These are phyloP conservation scores for Aspergillus flavus DNA, from an alignment of 2,329 filamentous ascomycete species.

Conservation along the genomic window DNA sequence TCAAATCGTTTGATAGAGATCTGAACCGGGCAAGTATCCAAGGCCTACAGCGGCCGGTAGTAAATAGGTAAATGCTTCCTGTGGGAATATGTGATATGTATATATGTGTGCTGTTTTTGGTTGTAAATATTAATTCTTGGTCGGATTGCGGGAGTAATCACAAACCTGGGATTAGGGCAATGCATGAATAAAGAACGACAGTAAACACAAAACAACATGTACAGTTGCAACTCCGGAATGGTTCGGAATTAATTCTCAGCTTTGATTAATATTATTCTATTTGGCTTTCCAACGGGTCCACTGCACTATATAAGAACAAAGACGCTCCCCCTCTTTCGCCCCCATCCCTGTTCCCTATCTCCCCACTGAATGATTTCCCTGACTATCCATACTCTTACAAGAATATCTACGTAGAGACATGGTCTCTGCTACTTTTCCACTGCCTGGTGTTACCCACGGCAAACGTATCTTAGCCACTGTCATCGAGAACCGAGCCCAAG, in stretches of 20 bases:
- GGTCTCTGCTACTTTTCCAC: conserved; percentile 12
- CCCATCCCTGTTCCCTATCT: neutral
- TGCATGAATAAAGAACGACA: neutral
- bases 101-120: neutral
- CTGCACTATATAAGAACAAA: neutral
- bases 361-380: neutral
- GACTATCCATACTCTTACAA: neutral
- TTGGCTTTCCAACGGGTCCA: neutral
- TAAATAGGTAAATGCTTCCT: neutral
- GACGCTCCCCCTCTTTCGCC: neutral
- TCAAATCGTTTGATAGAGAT: neutral
- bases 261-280: neutral
- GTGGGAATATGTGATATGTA: neutral
- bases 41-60: neutral
- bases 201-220: neutral
- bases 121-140: neutral
- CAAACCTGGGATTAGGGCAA: neutral
- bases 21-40: too few species aligned
- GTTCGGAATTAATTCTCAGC: neutral
- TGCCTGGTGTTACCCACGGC: conserved; percentile 11
- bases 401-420: neutral
- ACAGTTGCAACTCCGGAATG: neutral
- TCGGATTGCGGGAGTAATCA: neutral
- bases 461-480: conserved; percentile 20
- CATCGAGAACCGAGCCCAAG: conserved; percentile 21